A percentile compares a stretch with the other conserved stretches of the same genome.
phyloP scores from a whole-genome alignment of 768 basidiomycete species.

The Tylopilus sp. region DNA sequence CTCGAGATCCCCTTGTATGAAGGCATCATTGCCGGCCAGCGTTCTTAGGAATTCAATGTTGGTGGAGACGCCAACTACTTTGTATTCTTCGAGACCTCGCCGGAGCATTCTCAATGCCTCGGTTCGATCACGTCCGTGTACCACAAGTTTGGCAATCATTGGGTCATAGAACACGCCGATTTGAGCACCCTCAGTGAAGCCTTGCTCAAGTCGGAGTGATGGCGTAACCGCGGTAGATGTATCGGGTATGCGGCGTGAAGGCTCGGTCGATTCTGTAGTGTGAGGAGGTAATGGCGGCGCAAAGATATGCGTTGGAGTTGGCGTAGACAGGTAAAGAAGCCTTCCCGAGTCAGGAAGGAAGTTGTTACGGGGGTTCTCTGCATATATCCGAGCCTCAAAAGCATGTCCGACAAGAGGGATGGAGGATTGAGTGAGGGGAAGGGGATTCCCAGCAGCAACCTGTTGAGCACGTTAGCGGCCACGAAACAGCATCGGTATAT shows the following conservation, averaged over 20 bases:
- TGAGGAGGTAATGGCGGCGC: slow-evolving; percentile 44
- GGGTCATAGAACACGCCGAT: slow-evolving; percentile 91
- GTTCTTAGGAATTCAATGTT: slow-evolving; percentile 85
- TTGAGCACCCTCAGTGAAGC: slow-evolving; percentile 74
- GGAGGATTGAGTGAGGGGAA: slow-evolving; percentile 71
- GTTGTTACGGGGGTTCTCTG: slow-evolving; percentile 89
- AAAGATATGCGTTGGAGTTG: slow-evolving; percentile 66
- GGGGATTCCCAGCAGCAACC: slow-evolving; percentile 86
- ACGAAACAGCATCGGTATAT: neutral
- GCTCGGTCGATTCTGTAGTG: slow-evolving; percentile 19
- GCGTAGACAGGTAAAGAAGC: slow-evolving; percentile 78
- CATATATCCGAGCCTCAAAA: slow-evolving; percentile 94
- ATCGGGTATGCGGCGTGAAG: slow-evolving; percentile 22
- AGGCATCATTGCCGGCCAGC: slow-evolving; percentile 74
- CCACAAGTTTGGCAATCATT: slow-evolving; percentile 90
- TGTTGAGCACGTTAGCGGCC: slow-evolving; percentile 21
- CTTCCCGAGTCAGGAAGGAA: slow-evolving; percentile 90
- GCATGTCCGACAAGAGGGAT: slow-evolving; percentile 91
- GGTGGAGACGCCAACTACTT: slow-evolving; percentile 87
- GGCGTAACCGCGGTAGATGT: slow-evolving; percentile 39
- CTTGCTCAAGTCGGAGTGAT: slow-evolving; percentile 83
- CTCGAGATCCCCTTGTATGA: slow-evolving; percentile 78
- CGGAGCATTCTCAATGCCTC: slow-evolving; percentile 81
- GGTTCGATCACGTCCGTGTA: slow-evolving; percentile 78
- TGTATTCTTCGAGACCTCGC: slow-evolving; percentile 81